Evolutionary conservation across 495 filamentous ascomycete genomes (phyloP).

Genomic region (Sphaerosporella brunnea): DNA sequence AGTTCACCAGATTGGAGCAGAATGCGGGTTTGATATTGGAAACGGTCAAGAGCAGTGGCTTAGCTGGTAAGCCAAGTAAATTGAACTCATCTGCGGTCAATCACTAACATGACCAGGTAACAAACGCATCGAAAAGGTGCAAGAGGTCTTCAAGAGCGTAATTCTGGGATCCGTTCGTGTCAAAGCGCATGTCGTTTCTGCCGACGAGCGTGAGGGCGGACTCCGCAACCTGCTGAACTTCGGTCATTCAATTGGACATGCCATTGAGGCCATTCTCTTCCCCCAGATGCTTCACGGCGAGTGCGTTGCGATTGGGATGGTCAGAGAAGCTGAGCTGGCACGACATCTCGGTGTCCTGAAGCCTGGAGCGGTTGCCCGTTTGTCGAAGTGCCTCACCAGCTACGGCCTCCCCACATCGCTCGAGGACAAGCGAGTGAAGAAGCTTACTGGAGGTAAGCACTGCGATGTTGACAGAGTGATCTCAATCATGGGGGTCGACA

Average conservation of each 20-base stretch:
- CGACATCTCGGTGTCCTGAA: conserved; percentile 76
- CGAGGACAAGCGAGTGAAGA: conserved; percentile 65
- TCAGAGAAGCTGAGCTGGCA: conserved; percentile 87
- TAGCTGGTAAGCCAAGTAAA: conserved; percentile 14
- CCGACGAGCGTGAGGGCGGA: conserved; percentile 86
- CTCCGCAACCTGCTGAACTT: conserved; percentile 91
- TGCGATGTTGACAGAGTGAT: conserved; percentile 83
- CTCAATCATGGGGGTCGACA: conserved; percentile 89
- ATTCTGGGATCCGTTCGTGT: conserved; percentile 76
- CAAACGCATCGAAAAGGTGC: conserved; percentile 48
- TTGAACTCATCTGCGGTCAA: neutral
- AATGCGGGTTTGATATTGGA: conserved; percentile 58
- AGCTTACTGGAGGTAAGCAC: conserved; percentile 67
- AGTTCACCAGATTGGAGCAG: conserved; percentile 71
- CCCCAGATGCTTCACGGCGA: conserved; percentile 93
- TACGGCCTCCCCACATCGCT: conserved; percentile 81
- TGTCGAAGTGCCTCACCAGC: conserved; percentile 81
- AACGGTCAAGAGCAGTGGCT: conserved; percentile 42
- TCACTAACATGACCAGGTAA: conserved; percentile 23
- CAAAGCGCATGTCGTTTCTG: conserved; percentile 84
- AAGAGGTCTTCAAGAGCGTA: conserved; percentile 62
- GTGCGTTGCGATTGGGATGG: conserved; percentile 92
- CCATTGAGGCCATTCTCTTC: conserved; percentile 85
- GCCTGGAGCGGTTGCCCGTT: conserved; percentile 69
- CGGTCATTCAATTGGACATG: conserved; percentile 95